Conservation (phyloP, 352 stramenopile species). For the Blastocystis sp. region DNA sequence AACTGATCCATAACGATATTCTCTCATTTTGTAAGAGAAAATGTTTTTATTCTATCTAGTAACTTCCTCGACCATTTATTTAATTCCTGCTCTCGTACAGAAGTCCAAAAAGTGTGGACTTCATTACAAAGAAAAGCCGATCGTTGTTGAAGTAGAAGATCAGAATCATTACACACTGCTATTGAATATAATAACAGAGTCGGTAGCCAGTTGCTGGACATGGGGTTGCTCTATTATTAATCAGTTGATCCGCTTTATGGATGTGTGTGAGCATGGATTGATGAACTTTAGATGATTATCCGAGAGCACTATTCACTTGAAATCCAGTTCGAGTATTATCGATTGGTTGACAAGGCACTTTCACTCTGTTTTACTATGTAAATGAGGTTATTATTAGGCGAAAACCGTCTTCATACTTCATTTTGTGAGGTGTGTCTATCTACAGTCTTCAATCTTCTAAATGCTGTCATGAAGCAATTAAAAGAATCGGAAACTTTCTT, state of each 20-base stretch:
- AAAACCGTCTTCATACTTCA: background rate
- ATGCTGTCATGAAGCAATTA: no score
- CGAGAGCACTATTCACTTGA: background rate
- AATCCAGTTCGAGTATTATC: background rate
- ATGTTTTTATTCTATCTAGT: background rate
- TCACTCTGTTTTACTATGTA: background rate
- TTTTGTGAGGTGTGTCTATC: no score
- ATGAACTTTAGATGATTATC: background rate
- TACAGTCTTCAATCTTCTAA: no score
- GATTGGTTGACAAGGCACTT: background rate
- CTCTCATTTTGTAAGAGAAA: background rate
- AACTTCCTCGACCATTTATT: background rate
- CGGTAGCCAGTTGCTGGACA: background rate
- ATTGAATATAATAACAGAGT: background rate
- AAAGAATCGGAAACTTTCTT: background rate
- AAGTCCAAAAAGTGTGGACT: background rate
- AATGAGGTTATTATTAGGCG: background rate
- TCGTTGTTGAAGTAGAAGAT: background rate
- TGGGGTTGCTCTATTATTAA: background rate
- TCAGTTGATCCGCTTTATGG: background rate
- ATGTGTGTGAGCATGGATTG: background rate
- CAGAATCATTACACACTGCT: background rate
- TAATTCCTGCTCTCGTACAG: background rate
- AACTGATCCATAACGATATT: background rate
- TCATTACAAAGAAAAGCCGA: background rate